These are phyloP conservation scores for Linnemannia zychae DNA, from an alignment of 192 early-diverging fungal species.

Conservation along the genomic window DNA sequence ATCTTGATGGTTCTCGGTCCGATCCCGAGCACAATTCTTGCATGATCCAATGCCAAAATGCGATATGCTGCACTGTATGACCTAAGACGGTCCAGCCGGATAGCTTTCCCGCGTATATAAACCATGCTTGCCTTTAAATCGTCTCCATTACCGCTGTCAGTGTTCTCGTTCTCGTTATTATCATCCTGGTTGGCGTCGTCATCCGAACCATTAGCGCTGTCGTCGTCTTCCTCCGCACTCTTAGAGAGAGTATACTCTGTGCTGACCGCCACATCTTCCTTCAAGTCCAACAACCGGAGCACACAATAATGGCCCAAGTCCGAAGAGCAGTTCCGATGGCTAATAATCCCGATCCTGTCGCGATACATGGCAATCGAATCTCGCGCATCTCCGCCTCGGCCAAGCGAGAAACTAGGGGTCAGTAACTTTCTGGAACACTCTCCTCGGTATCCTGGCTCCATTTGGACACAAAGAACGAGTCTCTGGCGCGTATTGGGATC, in stretches of 20 bases:
- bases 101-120: slow-evolving; percentile 11
- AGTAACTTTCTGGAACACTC: slow-evolving; percentile 11
- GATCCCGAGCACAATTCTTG: slow-evolving; percentile 41
- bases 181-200: slow-evolving; percentile 8
- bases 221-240: background rate
- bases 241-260: slow-evolving; percentile 27
- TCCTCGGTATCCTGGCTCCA: slow-evolving; percentile 15
- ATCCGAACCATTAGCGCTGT: background rate
- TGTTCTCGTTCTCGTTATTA: slow-evolving; percentile 4
- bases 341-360: slow-evolving; percentile 42
- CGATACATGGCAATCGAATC: slow-evolving; percentile 45
- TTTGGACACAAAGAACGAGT: slow-evolving; percentile 19
- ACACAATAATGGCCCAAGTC: slow-evolving; percentile 46
- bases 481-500: slow-evolving; percentile 31
- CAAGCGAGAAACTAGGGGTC: slow-evolving; percentile 15
- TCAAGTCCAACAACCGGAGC: slow-evolving; percentile 20
- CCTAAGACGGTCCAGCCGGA: slow-evolving; percentile 23
- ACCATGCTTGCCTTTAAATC: background rate
- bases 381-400: slow-evolving; percentile 39
- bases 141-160: background rate
- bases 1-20: slow-evolving; percentile 34
- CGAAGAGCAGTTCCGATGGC: slow-evolving; percentile 26
- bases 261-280: slow-evolving; percentile 15
- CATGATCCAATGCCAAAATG: slow-evolving; percentile 43
- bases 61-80: slow-evolving; percentile 30